Evolutionary conservation across 192 early-diverging fungal species (phyloP).

Genomic region (Spinellus fusiger): DNA sequence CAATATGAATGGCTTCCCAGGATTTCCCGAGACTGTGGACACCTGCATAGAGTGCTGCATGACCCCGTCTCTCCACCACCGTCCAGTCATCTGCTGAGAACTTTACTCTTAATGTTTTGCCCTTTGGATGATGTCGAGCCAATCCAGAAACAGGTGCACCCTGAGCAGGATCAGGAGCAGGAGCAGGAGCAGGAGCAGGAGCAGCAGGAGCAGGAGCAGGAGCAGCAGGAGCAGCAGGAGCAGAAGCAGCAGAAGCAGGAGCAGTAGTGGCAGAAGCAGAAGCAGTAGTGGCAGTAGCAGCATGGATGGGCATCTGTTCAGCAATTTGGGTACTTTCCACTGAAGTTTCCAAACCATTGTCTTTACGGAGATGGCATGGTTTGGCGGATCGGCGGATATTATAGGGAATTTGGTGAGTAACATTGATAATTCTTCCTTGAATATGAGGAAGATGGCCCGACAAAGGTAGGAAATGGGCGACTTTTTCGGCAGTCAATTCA

Average conservation of each 20-base stretch:
- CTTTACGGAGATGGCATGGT: background rate
- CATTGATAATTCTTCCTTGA: slow-evolving; percentile 46
- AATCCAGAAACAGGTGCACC: slow-evolving; percentile 23
- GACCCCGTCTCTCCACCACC: slow-evolving; percentile 58
- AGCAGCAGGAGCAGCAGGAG: background rate
- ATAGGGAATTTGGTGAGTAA: slow-evolving; percentile 53
- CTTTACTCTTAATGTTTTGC: slow-evolving; percentile 16
- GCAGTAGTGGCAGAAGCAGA: background rate
- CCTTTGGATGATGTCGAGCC: slow-evolving; percentile 19
- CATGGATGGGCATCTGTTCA: slow-evolving; percentile 10
- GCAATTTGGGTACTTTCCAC: too few relatives aligned
- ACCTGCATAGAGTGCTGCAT: slow-evolving; percentile 88
- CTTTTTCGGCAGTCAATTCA: slow-evolving; percentile 20
- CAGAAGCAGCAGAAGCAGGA: background rate
- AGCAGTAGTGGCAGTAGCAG: background rate
- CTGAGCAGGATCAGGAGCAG: slow-evolving; percentile 9
- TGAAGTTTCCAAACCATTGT: too few relatives aligned
- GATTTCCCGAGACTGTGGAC: slow-evolving; percentile 62
- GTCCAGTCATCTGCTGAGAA: slow-evolving; percentile 31
- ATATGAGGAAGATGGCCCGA: slow-evolving; percentile 20
- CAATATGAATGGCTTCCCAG: slow-evolving; percentile 64
- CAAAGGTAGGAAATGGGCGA: slow-evolving; percentile 19
- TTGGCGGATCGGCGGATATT: slow-evolving; percentile 26
- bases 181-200: background rate
- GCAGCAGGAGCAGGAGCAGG: background rate